Evolutionary conservation across 139 green algal genomes (phyloP), one percentile per base, ranked within the genome.

Genomic region (Chlorella sp.): DNA sequence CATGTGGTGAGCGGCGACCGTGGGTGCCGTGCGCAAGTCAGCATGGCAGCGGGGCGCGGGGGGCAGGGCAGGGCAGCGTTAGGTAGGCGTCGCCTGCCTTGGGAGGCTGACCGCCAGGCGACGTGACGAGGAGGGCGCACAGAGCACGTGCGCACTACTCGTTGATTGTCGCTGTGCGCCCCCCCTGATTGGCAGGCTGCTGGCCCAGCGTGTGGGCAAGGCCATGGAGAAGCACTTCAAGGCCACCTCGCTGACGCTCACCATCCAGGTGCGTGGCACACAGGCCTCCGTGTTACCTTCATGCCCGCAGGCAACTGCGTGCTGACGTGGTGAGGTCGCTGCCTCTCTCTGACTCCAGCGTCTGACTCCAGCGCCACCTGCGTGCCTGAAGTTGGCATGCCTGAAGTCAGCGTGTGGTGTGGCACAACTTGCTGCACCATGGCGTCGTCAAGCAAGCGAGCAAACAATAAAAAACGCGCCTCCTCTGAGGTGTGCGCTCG

Each of bases 211-310:
- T 0, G 86, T 96, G 20, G 87, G 82, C 14, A 30, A 27, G 2
- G 70, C 60, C 0, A 50, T 95, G 0, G 88, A 97, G 76, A 20
- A 49, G 1, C 85, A 92, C 70, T 89, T 83, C 55, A 67, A 62
- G 3, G 93, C 86, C 20, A 67, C 71, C 3, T 90, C 91, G 0
- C 79, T 97, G 31, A 97, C 91, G 0, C 74, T 97, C 0, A 86
- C 89, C 35, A 93, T 97, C 26, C 93, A 97, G 74, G 77, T 74
- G 62, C 27, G 62, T 42, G 62, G 29, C 36, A 24, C 27, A 36
- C 3, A 68, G 62, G 5, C n/a, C n/a, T n/a, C n/a, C n/a, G n/a
- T n/a, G n/a, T n/a, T n/a, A n/a, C n/a, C n/a, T n/a, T n/a, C n/a
- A n/a, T n/a, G n/a, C n/a, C n/a, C n/a, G n/a, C n/a, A n/a, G n/a